Evolutionary conservation across 371 early-diverging fungal species (phyloP).

Genomic region (Mycotypha africana): DNA sequence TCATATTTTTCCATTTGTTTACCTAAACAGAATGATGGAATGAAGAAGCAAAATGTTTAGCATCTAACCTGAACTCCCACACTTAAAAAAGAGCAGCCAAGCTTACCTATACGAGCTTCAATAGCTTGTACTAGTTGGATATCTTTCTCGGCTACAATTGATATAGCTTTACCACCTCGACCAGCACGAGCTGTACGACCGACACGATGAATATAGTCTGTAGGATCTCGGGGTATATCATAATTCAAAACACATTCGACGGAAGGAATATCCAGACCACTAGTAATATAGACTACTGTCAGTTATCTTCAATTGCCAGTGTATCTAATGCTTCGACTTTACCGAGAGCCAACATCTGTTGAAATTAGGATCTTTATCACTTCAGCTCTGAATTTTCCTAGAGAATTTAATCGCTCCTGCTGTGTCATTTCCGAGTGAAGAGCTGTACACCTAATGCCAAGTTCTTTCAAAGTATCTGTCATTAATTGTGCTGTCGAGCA

Average conservation of each 20-base stretch:
- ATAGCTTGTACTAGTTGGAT: conserved; percentile 83
- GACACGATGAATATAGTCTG: conserved; percentile 98
- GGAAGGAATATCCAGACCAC: conserved; percentile 98
- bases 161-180: conserved; percentile 85
- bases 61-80: no score
- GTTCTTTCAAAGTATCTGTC: conserved; percentile 77
- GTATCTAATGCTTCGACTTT: conserved; percentile 8
- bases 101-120: conserved; percentile 71
- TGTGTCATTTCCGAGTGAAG: conserved; percentile 95
- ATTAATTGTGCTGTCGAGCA: conserved; percentile 82
- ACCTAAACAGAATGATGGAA: conserved; percentile 41
- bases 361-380: conserved; percentile 85
- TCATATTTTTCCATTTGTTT: conserved; percentile 74
- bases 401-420: conserved; percentile 80
- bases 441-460: conserved; percentile 85
- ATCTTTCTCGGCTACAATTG: conserved; percentile 94
- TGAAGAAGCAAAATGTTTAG: no score
- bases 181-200: conserved; percentile 99
- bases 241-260: conserved; percentile 96
- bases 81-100: no score
- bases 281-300: conserved; percentile 18
- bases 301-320: neutral
- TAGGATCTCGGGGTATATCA: conserved; percentile 96
- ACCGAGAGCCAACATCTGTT: conserved; percentile 96
- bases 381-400: conserved; percentile 90